These are phyloP conservation scores for Besnoitia besnoiti DNA, from an alignment of 169 alveolate species.

Conservation along the genomic window DNA sequence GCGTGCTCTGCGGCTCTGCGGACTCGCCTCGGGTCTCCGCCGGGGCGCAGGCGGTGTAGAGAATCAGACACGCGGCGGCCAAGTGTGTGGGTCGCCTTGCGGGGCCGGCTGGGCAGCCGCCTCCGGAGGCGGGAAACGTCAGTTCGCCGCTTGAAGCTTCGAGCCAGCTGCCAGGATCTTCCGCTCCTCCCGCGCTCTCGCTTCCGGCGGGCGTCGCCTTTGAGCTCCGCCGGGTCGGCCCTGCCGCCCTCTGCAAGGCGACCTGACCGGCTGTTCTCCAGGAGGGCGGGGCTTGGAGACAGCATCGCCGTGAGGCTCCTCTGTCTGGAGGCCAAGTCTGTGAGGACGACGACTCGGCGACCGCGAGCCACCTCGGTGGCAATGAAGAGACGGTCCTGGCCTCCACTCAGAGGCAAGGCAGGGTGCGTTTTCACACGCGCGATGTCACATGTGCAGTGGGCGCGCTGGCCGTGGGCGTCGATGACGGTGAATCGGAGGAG, in stretches of 20 bases:
- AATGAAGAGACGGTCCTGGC: slow-evolving; percentile 41
- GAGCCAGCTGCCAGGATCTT: background rate
- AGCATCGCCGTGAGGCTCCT: background rate
- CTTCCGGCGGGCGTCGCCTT: background rate
- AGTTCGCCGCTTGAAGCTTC: background rate
- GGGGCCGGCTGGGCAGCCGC: too few species aligned
- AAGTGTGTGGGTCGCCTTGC: too few species aligned
- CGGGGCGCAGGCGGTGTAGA: too few species aligned
- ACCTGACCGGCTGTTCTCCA: background rate
- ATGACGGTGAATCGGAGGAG: slow-evolving; percentile 53
- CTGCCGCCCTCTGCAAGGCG: background rate
- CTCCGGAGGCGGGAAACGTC: too few species aligned
- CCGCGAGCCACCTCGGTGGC: slow-evolving; percentile 49
- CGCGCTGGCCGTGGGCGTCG: slow-evolving; percentile 46
- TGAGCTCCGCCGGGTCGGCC: too few species aligned
- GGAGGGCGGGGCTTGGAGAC: background rate
- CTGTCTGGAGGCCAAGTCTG: slow-evolving; percentile 2
- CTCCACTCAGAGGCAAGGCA: slow-evolving; percentile 36
- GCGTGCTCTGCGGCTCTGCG: too few species aligned
- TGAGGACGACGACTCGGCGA: background rate
- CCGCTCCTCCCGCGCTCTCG: background rate
- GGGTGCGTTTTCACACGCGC: slow-evolving; percentile 59
- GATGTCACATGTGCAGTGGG: slow-evolving; percentile 54
- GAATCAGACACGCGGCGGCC: too few species aligned
- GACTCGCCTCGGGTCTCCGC: too few species aligned